Evolutionary conservation across 164 flowering plant genomes (phyloP), one percentile per base, ranked within the genome.

Genomic region (Chimonanthus praecox): DNA sequence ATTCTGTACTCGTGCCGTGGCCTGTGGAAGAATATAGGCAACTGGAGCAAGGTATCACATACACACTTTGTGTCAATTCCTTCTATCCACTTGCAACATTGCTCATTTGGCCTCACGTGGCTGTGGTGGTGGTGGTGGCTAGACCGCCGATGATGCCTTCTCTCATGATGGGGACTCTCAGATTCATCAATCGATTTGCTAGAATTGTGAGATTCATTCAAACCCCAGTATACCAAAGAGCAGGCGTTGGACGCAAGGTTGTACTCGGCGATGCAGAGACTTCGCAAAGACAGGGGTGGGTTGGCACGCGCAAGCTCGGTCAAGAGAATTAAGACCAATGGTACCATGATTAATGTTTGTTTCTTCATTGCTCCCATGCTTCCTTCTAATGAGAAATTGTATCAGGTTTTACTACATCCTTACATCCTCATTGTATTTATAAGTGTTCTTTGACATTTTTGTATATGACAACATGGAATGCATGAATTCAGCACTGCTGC

Each of bases 41-140:
- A 18, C 21, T 18, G 64, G 20, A 62, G 5, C 21, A 62, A 62
- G 64, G 20, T 3, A 0, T 20, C 3, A 33, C 64, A 62, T 33
- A 62, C 64, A 62, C 64, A 62, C n/a, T 6, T 33, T 16, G n/a
- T 33, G 3, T 62, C 64, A 20, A 62, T 20, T 16, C 20, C 64
- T 18, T 62, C 20, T 62, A 62, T 20, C 64, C 64, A 62, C 64
- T 33, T 62, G 64, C 64, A 62, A 62, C 64, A 62, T 6, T 62
- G 6, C 33, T 33, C 33, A 33, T 33, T 33, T 33, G 33, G 2
- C 1, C 1, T 33, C 7, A 3, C 0, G 20, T 16, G 64, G n/a
- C 5, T 21, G 7, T 16, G 44, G 6, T 16, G n/a, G 64, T 7
- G 44, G 64, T 62, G 13, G 64, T 62, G 4, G 64, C 6, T 5